Base-by-base conservation (phyloP, 176 grass and related monocot genomes). In the Ampelocalamus luodianensis region DNA sequence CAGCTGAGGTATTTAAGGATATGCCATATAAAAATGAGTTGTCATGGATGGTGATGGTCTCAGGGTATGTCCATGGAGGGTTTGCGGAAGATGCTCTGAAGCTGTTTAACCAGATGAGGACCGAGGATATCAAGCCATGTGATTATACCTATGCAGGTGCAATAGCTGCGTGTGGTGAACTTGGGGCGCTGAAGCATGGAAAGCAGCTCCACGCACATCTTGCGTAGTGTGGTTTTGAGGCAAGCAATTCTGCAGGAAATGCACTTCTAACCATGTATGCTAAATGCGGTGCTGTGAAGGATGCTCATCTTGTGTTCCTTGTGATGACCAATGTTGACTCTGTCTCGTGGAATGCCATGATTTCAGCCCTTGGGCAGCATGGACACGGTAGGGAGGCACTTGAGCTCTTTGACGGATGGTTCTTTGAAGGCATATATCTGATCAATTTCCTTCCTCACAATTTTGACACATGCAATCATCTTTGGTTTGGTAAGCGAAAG, bases 341-440 rank as follows among this genome's bases (percentile, higher is more conserved):
- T 50, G 85, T 94, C 43, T 97, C 95, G 3, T 97, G 92, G 92
- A 97, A 97, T 85, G 95, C 95, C 67, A 95, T 97, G 90, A 90
- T 93, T 77, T 86, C 92, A 40, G 92, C 95, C 55, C 79, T 97
- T 74, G 90, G 92, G 54, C 90, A 97, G 78, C 95, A 95, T 88
- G 95, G 95, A 51, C 78, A 94, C 34, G 95, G 89, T 61, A 77
- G 23, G 68, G 90, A 94, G 78, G 89, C 95, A 83, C 85, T 91
- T 64, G 83, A 97, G 12, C 74, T 90, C 29, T 97, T 93, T 87
- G 86, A 94, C 80, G 78, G 53, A 80, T 94, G 93, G 95, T 68
- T 91, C 39, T 53, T 63, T 71, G 53, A 79, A 76, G 89, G 90
- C 48, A 82, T 93, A 60, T 20, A 71, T 78, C 95, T 26, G 89